A percentile compares a stretch with the other conserved stretches of the same genome.
These are phyloP conservation scores for Apiotrichum gamsii DNA, from an alignment of 1,284 basidiomycete species.

Conservation along the genomic window DNA sequence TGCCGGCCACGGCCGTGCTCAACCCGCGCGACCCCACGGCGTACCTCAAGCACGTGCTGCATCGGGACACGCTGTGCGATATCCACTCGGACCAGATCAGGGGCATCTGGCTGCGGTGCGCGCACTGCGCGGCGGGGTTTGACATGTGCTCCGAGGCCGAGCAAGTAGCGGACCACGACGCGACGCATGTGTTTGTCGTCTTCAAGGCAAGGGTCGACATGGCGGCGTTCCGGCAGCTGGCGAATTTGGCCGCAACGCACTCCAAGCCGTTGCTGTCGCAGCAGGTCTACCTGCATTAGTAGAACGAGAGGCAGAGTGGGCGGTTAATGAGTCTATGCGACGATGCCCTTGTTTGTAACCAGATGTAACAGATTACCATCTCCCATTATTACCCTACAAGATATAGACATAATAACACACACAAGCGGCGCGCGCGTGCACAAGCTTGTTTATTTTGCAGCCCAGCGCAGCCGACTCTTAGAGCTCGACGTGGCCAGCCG, in stretches of 20 bases:
- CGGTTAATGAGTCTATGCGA: too few relatives aligned
- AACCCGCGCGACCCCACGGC: constrained; percentile 61
- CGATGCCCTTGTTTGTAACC: too few relatives aligned
- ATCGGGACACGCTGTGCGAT: constrained; percentile 50
- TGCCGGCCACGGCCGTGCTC: constrained; percentile 48
- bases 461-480: too few relatives aligned
- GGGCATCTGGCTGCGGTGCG: constrained; percentile 82
- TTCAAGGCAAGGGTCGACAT: constrained; percentile 68
- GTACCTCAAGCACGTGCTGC: constrained; percentile 62
- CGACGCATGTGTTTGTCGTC: constrained; percentile 72
- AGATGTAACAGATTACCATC: too few relatives aligned
- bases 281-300: constrained; percentile 30
- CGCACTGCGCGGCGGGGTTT: constrained; percentile 62
- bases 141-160: constrained; percentile 77
- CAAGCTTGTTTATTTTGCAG: too few relatives aligned
- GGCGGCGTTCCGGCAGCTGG: constrained; percentile 35
- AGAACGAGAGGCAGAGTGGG: too few relatives aligned
- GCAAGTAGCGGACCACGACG: constrained; percentile 67
- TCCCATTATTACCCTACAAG: too few relatives aligned
- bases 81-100: constrained; percentile 53
- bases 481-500: too few relatives aligned
- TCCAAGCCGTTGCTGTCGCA: constrained; percentile 36
- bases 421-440: too few relatives aligned
- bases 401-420: too few relatives aligned
- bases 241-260: constrained; percentile 33